Evolutionary conservation across 2,329 filamentous ascomycete species (phyloP).

Genomic region (Lasiodiplodia theobromae): DNA sequence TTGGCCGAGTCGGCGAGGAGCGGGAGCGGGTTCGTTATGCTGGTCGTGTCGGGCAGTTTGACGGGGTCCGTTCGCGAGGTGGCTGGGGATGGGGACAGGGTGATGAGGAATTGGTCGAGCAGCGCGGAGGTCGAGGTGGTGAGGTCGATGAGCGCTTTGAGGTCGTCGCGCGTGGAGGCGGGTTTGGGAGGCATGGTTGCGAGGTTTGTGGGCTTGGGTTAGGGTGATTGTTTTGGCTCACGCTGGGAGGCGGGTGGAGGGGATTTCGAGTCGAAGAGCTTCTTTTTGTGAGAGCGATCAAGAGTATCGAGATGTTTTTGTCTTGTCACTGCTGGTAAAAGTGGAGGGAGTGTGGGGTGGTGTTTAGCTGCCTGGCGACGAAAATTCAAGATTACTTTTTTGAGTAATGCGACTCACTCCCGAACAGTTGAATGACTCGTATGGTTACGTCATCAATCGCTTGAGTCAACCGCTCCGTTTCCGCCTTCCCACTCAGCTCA

Average conservation of each 20-base stretch:
- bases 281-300: not conserved
- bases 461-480: no score
- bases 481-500: no score
- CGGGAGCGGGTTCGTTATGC: conserved; percentile 60
- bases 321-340: not conserved
- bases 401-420: not conserved
- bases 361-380: conserved; percentile 8
- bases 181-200: conserved; percentile 17
- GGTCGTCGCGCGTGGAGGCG: conserved; percentile 30
- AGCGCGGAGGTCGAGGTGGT: conserved; percentile 47
- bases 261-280: not conserved
- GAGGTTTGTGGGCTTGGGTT: not conserved
- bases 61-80: not conserved
- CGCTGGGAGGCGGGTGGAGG: not conserved
- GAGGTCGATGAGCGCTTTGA: conserved; percentile 43
- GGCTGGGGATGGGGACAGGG: not conserved
- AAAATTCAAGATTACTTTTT: conserved; percentile 1
- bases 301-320: not conserved
- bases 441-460: not conserved
- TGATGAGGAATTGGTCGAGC: conserved; percentile 41
- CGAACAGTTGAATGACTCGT: not conserved
- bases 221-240: not conserved
- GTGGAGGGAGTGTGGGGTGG: not conserved
- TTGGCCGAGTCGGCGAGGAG: conserved; percentile 75
- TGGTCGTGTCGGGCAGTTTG: conserved; percentile 31